Evolutionary conservation across 768 basidiomycete species (phyloP).

Genomic region (Rhodotorula toruloides): DNA sequence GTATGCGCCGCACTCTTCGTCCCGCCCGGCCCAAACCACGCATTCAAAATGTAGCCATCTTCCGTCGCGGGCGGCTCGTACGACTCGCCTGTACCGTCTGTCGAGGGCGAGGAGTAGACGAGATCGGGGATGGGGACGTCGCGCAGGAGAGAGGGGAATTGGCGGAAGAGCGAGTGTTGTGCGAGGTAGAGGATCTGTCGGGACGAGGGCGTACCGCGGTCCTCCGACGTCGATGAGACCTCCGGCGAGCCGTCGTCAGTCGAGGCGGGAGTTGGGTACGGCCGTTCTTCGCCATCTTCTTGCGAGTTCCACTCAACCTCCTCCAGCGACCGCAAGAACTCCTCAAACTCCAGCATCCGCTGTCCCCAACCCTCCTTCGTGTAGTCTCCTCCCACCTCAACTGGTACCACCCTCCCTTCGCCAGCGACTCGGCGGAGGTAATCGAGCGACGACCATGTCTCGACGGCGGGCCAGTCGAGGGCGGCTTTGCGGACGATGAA

Average conservation of each 20-base stretch:
- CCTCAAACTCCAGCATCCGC: conserved; percentile 67
- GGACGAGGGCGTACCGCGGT: background rate
- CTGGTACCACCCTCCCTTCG: conserved; percentile 75
- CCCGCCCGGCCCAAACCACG: conserved; percentile 74
- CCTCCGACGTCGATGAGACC: no score
- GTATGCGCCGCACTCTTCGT: conserved; percentile 87
- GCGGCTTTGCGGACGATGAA: conserved; percentile 65
- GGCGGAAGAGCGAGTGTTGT: conserved; percentile 76
- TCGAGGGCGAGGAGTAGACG: conserved; percentile 61
- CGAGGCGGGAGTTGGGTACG: no score
- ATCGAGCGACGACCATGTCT: conserved; percentile 62
- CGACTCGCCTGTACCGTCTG: conserved; percentile 45
- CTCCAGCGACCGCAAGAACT: conserved; percentile 57
- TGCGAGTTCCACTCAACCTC: background rate
- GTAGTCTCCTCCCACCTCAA: conserved; percentile 84
- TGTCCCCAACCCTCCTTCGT: conserved; percentile 75
- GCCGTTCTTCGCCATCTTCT: background rate
- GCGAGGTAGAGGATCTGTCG: conserved; percentile 64
- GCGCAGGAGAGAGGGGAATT: conserved; percentile 69
- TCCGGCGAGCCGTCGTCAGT: no score
- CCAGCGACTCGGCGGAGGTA: conserved; percentile 73
- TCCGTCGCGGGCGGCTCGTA: conserved; percentile 66
- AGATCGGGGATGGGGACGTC: conserved; percentile 87
- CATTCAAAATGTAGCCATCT: conserved; percentile 64
- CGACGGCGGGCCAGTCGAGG: conserved; percentile 76